Evolutionary conservation across 306 rosid genomes (phyloP), one percentile per base, ranked within the genome.

Genomic region (Rubus idaeus): DNA sequence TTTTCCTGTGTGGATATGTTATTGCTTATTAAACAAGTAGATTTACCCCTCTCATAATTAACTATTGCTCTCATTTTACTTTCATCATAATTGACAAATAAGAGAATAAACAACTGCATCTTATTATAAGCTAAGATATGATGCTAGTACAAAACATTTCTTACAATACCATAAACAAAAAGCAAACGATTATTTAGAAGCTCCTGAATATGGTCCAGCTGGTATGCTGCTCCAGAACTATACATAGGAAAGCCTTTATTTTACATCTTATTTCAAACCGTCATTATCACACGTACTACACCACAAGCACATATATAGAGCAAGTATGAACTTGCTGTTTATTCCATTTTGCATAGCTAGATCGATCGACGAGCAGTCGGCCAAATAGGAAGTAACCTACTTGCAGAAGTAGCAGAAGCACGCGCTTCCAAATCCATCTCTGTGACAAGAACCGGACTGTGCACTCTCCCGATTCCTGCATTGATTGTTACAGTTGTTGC

Each of bases 361-460:
- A 51, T 14, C 1, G 18, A 51, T 14, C 55, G 16, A 51, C 3
- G 18, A 14, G 55, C 18, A 42, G 46, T 8, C 46, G 55, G 55
- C 14, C 55, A 50, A 13, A 50, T 4, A 50, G 55, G 16, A 51
- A 51, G 12, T 60, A 17, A 60, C 40, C 66, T 23, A 60, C 6
- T 39, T 64, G 10, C 69, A 64, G 41, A 37, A 72, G 76, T 72
- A 72, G 65, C 70, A 75, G 41, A 45, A 75, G 42, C 69, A 75
- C 4, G 79, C 79, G 50, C 67, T 41, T 11, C 79, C 79, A 23
- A 23, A 0, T 23, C 26, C 26, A 0, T 23, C 0, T 1, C 1
- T 0, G 35, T 75, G 71, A 50, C 78, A 75, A 39, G 79, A 42
- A 51, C 79, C 79, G 16, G 50, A 53, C 30, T 47, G 51, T 50